These are phyloP conservation scores for Cryphonectria nitschkei DNA, from an alignment of 2,329 filamentous ascomycete genomes.

Conservation along the genomic window DNA sequence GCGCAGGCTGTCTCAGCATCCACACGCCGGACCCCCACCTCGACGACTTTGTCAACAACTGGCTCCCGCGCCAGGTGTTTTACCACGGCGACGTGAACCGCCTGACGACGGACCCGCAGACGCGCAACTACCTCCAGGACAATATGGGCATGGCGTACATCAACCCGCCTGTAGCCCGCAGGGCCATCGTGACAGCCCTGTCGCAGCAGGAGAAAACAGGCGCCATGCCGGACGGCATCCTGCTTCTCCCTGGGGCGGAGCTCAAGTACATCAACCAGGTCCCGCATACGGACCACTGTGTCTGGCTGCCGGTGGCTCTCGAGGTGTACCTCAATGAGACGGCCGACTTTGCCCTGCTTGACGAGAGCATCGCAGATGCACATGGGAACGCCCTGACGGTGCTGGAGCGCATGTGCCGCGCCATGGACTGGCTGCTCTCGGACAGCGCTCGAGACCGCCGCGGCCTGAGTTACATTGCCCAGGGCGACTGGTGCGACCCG, in stretches of 20 bases:
- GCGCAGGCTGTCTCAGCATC: slow-evolving; percentile 55
- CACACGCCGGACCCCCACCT: slow-evolving; percentile 57
- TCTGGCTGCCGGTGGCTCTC: slow-evolving; percentile 59
- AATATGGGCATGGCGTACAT: slow-evolving; percentile 65
- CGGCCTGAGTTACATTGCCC: slow-evolving; percentile 60
- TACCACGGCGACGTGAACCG: slow-evolving; percentile 64
- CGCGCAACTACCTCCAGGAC: slow-evolving; percentile 62
- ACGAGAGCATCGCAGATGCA: slow-evolving; percentile 46
- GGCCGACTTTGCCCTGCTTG: slow-evolving; percentile 54
- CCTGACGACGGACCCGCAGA: slow-evolving; percentile 61
- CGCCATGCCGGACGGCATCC: slow-evolving; percentile 62
- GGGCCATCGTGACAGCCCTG: slow-evolving; percentile 53
- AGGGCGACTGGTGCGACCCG: slow-evolving; percentile 64
- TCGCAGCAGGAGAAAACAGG: slow-evolving; percentile 58
- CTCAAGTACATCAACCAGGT: slow-evolving; percentile 65
- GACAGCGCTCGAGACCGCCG: slow-evolving; percentile 51
- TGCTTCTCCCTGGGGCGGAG: slow-evolving; percentile 56
- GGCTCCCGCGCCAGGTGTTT: slow-evolving; percentile 60
- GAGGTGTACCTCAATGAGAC: slow-evolving; percentile 61
- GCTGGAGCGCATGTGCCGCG: slow-evolving; percentile 57
- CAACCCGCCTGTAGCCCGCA: slow-evolving; percentile 52
- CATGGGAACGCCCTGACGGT: slow-evolving; percentile 53
- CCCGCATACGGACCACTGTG: slow-evolving; percentile 63
- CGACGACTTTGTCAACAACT: slow-evolving; percentile 63
- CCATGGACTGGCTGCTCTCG: slow-evolving; percentile 59